Conservation (phyloP, 306 rosid genomes). For the Cucurbita pepo region DNA sequence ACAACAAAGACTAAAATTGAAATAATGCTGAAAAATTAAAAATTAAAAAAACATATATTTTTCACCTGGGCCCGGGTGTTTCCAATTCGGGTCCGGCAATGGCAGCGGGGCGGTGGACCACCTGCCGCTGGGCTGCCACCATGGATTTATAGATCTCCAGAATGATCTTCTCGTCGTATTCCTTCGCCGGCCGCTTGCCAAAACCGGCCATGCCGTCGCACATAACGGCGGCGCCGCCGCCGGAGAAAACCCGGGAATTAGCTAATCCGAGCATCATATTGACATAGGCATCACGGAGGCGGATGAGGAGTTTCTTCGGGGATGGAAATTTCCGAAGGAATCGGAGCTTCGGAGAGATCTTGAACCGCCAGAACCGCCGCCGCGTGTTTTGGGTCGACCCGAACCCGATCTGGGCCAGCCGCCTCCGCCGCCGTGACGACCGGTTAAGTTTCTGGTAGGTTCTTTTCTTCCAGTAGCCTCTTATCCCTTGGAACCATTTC, state of each 20-base stretch:
- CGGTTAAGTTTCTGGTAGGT: slow-evolving; percentile 33
- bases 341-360: slow-evolving; percentile 27
- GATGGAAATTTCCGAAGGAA: slow-evolving; percentile 24
- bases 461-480: slow-evolving; percentile 35
- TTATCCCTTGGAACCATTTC: slow-evolving; percentile 24
- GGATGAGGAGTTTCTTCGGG: slow-evolving; percentile 37
- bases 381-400: slow-evolving; percentile 11
- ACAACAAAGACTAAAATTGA: neutral
- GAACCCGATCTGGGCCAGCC: slow-evolving; percentile 16
- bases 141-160: slow-evolving; percentile 46
- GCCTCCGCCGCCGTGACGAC: slow-evolving; percentile 3
- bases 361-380: slow-evolving; percentile 41
- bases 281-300: slow-evolving; percentile 73
- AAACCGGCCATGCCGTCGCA: slow-evolving; percentile 9
- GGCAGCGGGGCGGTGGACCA: slow-evolving; percentile 16
- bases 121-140: slow-evolving; percentile 21
- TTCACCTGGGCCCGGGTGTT: neutral
- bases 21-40: neutral
- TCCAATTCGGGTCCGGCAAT: slow-evolving; percentile 5
- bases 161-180: slow-evolving; percentile 64
- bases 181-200: slow-evolving; percentile 28
- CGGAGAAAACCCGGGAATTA: slow-evolving; percentile 30
- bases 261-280: slow-evolving; percentile 61
- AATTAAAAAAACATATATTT: neutral
- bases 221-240: slow-evolving; percentile 2